Conservation (phyloP, 768 basidiomycete genomes). For the Suillus ampliporus region DNA sequence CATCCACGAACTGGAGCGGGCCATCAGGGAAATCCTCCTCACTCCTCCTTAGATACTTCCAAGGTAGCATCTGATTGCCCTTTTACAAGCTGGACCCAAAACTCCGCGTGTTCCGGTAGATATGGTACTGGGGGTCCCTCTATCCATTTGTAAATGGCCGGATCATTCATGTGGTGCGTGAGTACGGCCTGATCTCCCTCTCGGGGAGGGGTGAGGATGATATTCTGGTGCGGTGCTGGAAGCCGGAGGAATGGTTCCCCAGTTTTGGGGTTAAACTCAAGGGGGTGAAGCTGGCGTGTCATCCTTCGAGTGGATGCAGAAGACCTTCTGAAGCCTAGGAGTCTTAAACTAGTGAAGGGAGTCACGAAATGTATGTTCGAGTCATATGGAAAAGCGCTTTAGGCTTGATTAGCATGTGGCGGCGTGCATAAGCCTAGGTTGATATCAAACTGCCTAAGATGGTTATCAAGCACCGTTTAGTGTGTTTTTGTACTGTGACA, state of each 20-base stretch:
- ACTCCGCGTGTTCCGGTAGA: slow-evolving; percentile 42
- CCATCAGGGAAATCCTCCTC: slow-evolving; percentile 24
- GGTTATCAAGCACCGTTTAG: background rate
- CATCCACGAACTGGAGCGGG: slow-evolving; percentile 42
- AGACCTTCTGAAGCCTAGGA: background rate
- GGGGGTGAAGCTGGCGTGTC: slow-evolving; percentile 39
- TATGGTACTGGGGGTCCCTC: slow-evolving; percentile 62
- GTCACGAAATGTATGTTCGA: background rate
- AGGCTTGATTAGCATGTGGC: too few relatives aligned
- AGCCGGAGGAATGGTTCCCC: slow-evolving; percentile 64
- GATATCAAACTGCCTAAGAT: background rate
- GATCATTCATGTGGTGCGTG: slow-evolving; percentile 55
- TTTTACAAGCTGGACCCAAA: slow-evolving; percentile 39
- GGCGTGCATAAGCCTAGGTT: background rate
- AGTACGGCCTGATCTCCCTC: slow-evolving; percentile 44
- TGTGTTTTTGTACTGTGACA: too few relatives aligned
- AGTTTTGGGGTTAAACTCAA: slow-evolving; percentile 46
- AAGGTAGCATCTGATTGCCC: slow-evolving; percentile 28
- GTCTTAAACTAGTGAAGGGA: background rate
- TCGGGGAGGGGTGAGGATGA: slow-evolving; percentile 67
- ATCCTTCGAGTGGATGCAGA: background rate
- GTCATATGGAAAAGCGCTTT: background rate
- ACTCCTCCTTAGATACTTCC: slow-evolving; percentile 24
- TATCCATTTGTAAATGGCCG: slow-evolving; percentile 49
- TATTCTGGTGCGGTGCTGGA: slow-evolving; percentile 51